Percentiles rank a stretch among this genome's conserved stretches.
Evolutionary conservation across 106 monocot genomes (phyloP).

Genomic region (Dactylorhiza incarnata): DNA sequence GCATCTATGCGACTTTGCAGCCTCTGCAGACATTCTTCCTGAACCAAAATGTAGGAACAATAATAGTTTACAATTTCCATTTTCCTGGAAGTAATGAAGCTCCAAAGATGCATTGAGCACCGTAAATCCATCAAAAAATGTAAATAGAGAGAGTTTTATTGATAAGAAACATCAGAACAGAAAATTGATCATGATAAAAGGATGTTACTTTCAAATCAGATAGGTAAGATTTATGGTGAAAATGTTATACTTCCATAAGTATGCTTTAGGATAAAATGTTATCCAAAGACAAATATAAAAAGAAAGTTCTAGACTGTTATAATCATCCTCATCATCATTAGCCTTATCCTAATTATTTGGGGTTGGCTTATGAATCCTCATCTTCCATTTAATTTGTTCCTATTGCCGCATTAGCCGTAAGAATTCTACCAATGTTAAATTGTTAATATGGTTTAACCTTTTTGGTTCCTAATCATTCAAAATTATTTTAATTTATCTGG

Average conservation of each 20-base stretch:
- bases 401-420: neutral
- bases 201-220: neutral
- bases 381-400: too few relatives aligned
- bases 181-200: neutral
- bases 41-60: slow-evolving; percentile 16
- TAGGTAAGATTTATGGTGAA: neutral
- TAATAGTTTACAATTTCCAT: neutral
- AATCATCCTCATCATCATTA: neutral
- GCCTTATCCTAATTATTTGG: neutral
- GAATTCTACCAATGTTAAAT: neutral
- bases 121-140: neutral
- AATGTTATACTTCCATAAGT: neutral
- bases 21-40: slow-evolving; percentile 65
- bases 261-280: neutral
- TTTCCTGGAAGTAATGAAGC: neutral
- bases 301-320: neutral
- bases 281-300: neutral
- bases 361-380: too few relatives aligned
- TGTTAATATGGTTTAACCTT: neutral
- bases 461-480: neutral
- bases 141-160: neutral
- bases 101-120: neutral
- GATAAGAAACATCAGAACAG: neutral
- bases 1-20: slow-evolving; percentile 67
- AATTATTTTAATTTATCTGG: neutral